Percentiles rank a stretch among this genome's conserved stretches.
phyloP scores from a whole-genome alignment of 495 filamentous ascomycete species.

The Talaromyces adpressus region DNA sequence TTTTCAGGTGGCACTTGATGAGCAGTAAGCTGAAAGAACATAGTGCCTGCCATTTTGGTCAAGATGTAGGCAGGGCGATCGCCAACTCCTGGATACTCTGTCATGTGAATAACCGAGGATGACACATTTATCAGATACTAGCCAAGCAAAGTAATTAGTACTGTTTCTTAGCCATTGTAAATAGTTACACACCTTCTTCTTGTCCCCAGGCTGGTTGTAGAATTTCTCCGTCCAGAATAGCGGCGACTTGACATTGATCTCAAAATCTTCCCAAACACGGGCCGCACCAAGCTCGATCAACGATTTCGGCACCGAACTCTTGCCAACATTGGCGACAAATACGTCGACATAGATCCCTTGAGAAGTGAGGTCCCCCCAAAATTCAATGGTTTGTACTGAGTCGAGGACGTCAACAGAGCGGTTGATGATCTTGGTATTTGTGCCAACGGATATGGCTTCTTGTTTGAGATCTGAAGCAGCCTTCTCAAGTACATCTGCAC shows the following conservation, averaged over 20 bases:
- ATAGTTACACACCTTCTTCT: background rate
- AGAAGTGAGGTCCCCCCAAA: conserved; percentile 25
- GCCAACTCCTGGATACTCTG: background rate
- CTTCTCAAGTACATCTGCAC: conserved; percentile 42
- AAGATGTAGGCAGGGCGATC: background rate
- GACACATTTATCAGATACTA: conserved; percentile 1
- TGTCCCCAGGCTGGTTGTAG: background rate
- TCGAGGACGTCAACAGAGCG: background rate
- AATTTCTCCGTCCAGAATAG: background rate
- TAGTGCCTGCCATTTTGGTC: background rate
- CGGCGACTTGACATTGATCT: conserved; percentile 3
- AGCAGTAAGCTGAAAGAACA: conserved; percentile 27
- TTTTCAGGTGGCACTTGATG: conserved; percentile 13
- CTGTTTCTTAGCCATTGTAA: background rate
- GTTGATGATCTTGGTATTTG: background rate
- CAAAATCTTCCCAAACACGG: conserved; percentile 17
- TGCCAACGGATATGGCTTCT: background rate
- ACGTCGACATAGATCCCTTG: conserved; percentile 29
- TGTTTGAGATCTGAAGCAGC: conserved; percentile 18
- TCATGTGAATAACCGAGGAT: background rate
- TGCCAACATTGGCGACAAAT: conserved; percentile 30
- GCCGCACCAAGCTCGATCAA: conserved; percentile 20
- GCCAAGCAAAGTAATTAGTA: background rate
- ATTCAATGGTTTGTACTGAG: background rate
- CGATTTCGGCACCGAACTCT: conserved; percentile 5